Percentiles rank a stretch among this genome's conserved stretches.
These are phyloP conservation scores for Starmera quercuum DNA, from an alignment of 805 yeast species.

Conservation along the genomic window DNA sequence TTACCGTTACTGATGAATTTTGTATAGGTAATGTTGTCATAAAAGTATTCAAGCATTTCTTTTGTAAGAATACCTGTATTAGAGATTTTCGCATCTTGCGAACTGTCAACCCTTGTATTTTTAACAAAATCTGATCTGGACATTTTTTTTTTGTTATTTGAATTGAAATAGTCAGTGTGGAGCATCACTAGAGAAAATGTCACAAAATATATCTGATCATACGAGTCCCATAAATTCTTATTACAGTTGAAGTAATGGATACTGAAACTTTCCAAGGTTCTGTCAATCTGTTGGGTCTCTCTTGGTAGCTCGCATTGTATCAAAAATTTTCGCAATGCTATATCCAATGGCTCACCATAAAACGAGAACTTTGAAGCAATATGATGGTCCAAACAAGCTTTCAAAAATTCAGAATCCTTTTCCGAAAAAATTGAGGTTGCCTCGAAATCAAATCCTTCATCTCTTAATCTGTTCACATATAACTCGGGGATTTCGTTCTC, in stretches of 20 bases:
- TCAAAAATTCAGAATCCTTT: conserved; percentile 19
- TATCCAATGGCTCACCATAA: conserved; percentile 49
- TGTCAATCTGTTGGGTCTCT: conserved; percentile 72
- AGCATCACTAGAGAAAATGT: conserved; percentile 61
- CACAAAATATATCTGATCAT: conserved; percentile 53
- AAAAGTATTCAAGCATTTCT: conserved; percentile 47
- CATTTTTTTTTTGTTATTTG: conserved; percentile 62
- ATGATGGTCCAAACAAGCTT: conserved; percentile 19
- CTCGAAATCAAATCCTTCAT: conserved; percentile 23
- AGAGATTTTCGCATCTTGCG: conserved; percentile 12
- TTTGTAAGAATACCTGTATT: conserved; percentile 22
- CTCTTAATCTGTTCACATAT: conserved; percentile 19
- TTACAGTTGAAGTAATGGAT: conserved; percentile 32
- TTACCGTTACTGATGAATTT: conserved; percentile 38
- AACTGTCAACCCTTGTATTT: conserved; percentile 29
- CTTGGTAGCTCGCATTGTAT: conserved; percentile 54
- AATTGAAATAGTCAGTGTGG: conserved; percentile 69
- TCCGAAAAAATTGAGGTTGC: conserved; percentile 22
- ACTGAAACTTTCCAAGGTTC: conserved; percentile 54
- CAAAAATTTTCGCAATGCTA: conserved; percentile 54
- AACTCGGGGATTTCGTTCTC: conserved; percentile 20
- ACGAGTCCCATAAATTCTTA: conserved; percentile 20
- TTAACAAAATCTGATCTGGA: conserved; percentile 51
- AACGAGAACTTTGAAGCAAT: conserved; percentile 38
- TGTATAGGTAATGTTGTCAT: conserved; percentile 55